Evolutionary conservation across 2,329 filamentous ascomycete species (phyloP), one percentile per base, ranked within the genome.

Genomic region (Exserohilum turcica): DNA sequence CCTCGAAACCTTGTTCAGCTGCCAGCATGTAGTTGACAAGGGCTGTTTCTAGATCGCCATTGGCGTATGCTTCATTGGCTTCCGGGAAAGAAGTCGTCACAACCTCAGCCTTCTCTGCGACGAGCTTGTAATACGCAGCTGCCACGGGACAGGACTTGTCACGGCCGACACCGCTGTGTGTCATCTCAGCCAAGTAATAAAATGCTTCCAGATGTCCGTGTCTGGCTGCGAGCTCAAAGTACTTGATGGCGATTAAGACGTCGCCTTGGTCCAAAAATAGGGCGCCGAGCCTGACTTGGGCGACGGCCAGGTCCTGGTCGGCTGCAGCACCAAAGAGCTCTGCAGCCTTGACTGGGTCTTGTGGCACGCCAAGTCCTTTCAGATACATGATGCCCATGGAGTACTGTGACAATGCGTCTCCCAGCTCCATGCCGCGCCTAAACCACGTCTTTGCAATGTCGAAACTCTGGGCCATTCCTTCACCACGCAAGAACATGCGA

Each of bases 171-270:
- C 90, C 92, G 57, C 90, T 84, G 63, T 92, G 85, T 19, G 87
- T 88, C 79, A 96, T 86, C 75, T 97, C 92, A 2, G 91, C 92
- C 3, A 97, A 84, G 72, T 96, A 96, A 76, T 96, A 97, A 70
- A 90, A 91, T 0, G 92, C 90, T 74, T 96, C 92, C 57, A 96
- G 89, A 68, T 92, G 89, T 12, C 88, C 88, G 70, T 91, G 91
- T 19, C 90, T 82, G 35, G 88, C 88, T 5, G 92, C 92, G 42
- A 93, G 81, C 67, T 96, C 92, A 65, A 97, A 96, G 72, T 95
- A 96, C 61, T 88, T 86, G 54, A 86, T 89, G 2, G 92, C 92
- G 0, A 87, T 86, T 5, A 82, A 78, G n/a, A 94, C 78, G 63
- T 96, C 91, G 15, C 91, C 92, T 72, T 95, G 91, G 64, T 96